Base-by-base conservation (phyloP, 2,329 filamentous ascomycete species). In the Aspergillus niger region DNA sequence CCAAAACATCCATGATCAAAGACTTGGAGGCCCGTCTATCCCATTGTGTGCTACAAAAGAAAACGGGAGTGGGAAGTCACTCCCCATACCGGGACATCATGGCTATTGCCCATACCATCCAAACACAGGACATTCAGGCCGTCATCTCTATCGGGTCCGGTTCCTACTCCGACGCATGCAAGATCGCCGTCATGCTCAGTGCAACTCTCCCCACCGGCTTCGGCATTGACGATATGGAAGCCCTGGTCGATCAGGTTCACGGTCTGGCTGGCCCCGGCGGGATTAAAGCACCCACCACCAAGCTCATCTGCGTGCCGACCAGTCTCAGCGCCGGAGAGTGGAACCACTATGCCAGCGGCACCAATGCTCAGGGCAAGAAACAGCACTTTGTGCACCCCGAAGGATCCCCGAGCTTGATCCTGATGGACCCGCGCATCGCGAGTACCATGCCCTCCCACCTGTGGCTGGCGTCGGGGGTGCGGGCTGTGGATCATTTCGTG, bases 161-260 rank as follows among this genome's bases (percentile, higher is more conserved):
- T 5, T 47, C 53, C 4, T 47, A 55, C n/a, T 55, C 39, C 2
- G 53, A 55, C 8, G 53, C 53, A 20, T 55, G 53, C 53, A 55
- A 55, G 8, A 55, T 55, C 41, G 53, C 53, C 13, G 53, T 55
- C 26, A 47, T 55, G 53, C 28, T 55, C 39, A 55, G 53, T 55
- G 53, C 38, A 11, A 55, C 39, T 7, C 53, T 55, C 15, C 53
- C 53, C 5, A 26, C 39, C 26, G 41, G 26, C 13, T 55, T 44
- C 17, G 17, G 26, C 17, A 41, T 7, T 3, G 41, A 55, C 17
- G 53, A 55, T 2, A 55, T 55, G 53, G 53, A 47, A 36, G 53
- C 53, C 26, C n/a, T 55, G 41, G 41, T 55, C 7, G 39, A 55
- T 26, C 53, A 55, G 39, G 39, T 20, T 26, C 41, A 44, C 13